Evolutionary conservation across 768 basidiomycete genomes (phyloP), one percentile per base, ranked within the genome.

Genomic region (Boletus speciosus): DNA sequence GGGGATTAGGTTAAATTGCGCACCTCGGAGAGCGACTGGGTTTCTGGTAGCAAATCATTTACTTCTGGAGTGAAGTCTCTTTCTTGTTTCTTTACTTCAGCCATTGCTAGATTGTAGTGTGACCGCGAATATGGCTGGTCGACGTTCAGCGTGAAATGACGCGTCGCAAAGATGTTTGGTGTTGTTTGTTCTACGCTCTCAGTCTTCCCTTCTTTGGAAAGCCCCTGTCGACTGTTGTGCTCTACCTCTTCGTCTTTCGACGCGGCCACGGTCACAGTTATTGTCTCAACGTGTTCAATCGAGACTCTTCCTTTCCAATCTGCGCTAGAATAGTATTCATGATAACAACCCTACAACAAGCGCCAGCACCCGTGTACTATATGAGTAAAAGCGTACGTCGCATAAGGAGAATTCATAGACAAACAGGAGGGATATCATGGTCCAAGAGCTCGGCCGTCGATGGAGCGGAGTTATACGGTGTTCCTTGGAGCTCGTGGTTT

Each of bases 51-150:
- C 4, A 93, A 71, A 9, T 76, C 77, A 64, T 90, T 81, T 5
- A 95, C 93, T 70, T 98, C 93, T 48, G 81, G 76, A 0, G 91
- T 88, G 61, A 78, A 97, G 68, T 98, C 95, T 67, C 82, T 86
- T 67, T 92, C 90, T 72, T 90, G 86, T 72, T 90, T 88, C 75
- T 85, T 86, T 71, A 82, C 80, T 61, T 91, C 90, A 39, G 88
- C 77, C 89, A 90, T 91, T 64, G 71, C 79, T 71, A 75, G 76
- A 50, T 64, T 67, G 60, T 74, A 61, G 67, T 66, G 64, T 61
- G 65, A 66, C 69, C 72, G 68, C 69, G 72, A 65, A 73, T 71
- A 74, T 65, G 71, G 69, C 70, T 73, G 71, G 62, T 62, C 57
- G 54, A 60, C 52, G 34, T 55, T 55, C 56, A 47, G 48, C 54